Percentiles rank a stretch among this genome's conserved stretches.
phyloP scores from a whole-genome alignment of 495 filamentous ascomycete species.

The Hypoxylon fragiforme region DNA sequence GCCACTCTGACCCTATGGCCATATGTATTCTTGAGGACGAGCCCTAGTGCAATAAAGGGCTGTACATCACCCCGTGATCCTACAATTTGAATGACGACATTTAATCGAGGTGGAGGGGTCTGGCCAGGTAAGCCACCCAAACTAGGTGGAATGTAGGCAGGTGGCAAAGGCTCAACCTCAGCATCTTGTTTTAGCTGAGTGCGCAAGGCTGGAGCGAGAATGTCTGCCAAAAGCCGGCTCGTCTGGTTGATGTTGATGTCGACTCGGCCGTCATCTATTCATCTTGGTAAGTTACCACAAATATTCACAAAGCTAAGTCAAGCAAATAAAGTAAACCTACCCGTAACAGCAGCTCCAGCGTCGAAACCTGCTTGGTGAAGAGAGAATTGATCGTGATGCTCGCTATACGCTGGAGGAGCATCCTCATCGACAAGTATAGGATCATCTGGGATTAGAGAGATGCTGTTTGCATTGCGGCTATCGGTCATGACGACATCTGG shows the following conservation, averaged over 20 bases:
- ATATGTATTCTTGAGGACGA: conserved; percentile 61
- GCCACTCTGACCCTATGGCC: conserved; percentile 78
- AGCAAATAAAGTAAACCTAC: too few relatives aligned
- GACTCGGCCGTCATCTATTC: conserved; percentile 66
- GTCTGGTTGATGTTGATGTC: conserved; percentile 75
- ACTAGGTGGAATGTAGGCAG: conserved; percentile 64
- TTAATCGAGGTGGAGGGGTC: conserved; percentile 60
- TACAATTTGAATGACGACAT: conserved; percentile 80
- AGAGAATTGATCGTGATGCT: conserved; percentile 48
- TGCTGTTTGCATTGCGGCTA: background rate
- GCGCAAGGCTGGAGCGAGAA: conserved; percentile 67
- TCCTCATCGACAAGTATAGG: conserved; percentile 39
- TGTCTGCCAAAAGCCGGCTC: conserved; percentile 61
- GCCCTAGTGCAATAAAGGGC: conserved; percentile 71
- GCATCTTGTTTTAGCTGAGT: conserved; percentile 51
- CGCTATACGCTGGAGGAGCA: conserved; percentile 50
- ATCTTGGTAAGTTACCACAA: too few relatives aligned
- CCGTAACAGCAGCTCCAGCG: conserved; percentile 50
- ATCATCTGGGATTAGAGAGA: conserved; percentile 31
- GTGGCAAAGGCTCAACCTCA: conserved; percentile 39
- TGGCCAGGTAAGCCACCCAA: conserved; percentile 62
- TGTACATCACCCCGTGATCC: conserved; percentile 80
- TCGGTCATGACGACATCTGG: background rate
- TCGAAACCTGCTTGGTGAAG: conserved; percentile 53
- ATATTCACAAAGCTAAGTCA: too few relatives aligned